Base-by-base conservation (phyloP, 768 basidiomycete genomes). In the Pleurotus salmoneostramineus region DNA sequence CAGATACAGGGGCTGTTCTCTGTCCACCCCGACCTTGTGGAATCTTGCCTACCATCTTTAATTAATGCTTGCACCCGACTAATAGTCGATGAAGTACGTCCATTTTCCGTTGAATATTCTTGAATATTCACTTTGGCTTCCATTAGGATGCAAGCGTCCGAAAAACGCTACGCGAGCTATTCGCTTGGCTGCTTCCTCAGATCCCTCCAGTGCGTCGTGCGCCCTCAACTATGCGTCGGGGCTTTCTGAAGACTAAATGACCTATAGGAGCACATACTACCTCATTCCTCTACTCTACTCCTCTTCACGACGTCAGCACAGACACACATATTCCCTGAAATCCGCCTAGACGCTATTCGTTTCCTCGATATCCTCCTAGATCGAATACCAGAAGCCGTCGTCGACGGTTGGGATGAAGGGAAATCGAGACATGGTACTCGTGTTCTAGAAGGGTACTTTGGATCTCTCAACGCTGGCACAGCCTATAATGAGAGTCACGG, bases 291-390 rank as follows among this genome's bases (percentile, higher is more conserved):
- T 1, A 65, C 86, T 0, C 75, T 98, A 4, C 76, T 98, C 21
- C 82, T 98, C 12, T 96, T 95, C 68, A 85, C 86, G 0, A 87
- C 91, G 5, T 96, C 95, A 7, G 93, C 93, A 0, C 89, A 95
- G 69, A 95, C 93, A 0, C 91, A 95, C 64, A 96, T 98, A 48
- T 97, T 95, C 69, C 95, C 95, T 17, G 93, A 96, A 69, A 93
- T 98, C 59, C 83, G 94, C 12, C 81, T 98, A 40, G 95, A 98
- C 66, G 92, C 93, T 3, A 78, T 96, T 56, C 85, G 87, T 10
- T 84, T 93, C 62, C 71, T 98, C 44, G 82, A 90, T 64, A 67
- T 95, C 21, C 78, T 93, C 42, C 77, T 97, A 3, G 84, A 88
- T 37, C 65, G 76, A 58, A 82, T 89, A 3, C 93, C 95, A 7